Base-by-base conservation (phyloP, 164 flowering plant genomes). In the Vitis amurensis region DNA sequence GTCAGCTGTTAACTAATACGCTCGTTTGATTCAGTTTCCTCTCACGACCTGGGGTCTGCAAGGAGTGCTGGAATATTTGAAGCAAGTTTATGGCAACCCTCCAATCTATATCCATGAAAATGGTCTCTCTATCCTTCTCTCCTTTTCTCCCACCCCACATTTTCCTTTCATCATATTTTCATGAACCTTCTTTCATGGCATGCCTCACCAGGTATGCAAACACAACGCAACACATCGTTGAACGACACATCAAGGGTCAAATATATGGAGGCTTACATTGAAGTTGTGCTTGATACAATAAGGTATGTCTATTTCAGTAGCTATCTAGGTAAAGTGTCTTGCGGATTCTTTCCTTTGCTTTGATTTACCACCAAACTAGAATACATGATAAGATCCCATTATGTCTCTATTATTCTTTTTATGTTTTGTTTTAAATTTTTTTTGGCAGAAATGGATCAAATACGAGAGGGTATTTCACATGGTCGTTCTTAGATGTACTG, bases 81-180 rank as follows among this genome's bases (percentile, higher is more conserved):
- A 87, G 78, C 74, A 80, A 71, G 74, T 64, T 63, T 90, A 90
- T 71, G 91, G 87, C 64, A 90, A 90, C 73, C 92, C 86, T 60
- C 83, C 87, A 29, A 14, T 84, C 2, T 77, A 72, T 63, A 71
- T 86, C 44, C 73, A 78, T 37, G 89, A 86, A 74, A 86, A 84
- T 74, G 89, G 89, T 79, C 57, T 59, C 68, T 73, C 64, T 72
- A 67, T 58, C 69, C 61, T 73, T 75, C 73, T 61, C 71, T 56
- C 59, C 9, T 8, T 53, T 13, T 53, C n/a, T 14, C n/a, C 56
- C 56, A 37, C 44, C 44, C 44, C 44, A 37, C 14, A n/a, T 13
- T 5, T 53, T 12, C 17, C 13, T 53, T 53, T 53, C 56, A 12
- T 53, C 56, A 53, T 53, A 23, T 14, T 14, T 14, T 14, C 16